Evolutionary conservation across 495 filamentous ascomycete species (phyloP).

Genomic region (Niebla homalea): DNA sequence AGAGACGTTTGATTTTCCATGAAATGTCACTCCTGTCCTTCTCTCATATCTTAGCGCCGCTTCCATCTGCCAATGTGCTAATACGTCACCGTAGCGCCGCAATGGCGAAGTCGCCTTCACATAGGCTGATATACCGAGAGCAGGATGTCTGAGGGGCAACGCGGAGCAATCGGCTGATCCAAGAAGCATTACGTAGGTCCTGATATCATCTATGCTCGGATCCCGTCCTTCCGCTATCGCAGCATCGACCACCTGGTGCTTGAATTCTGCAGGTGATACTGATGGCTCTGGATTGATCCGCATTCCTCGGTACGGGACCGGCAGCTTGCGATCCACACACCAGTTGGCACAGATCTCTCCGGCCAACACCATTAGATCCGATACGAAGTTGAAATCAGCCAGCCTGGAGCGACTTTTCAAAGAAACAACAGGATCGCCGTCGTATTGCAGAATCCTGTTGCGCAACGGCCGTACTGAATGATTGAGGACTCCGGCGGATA

Average conservation of each 20-base stretch:
- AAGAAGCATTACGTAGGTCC: slow-evolving; percentile 29
- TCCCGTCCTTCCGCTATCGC: slow-evolving; percentile 16
- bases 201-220: slow-evolving; percentile 13
- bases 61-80: slow-evolving; percentile 89
- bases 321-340: slow-evolving; percentile 62
- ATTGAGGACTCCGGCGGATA: slow-evolving; percentile 21
- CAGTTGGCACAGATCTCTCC: slow-evolving; percentile 60
- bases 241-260: neutral
- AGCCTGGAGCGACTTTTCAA: no score
- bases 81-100: slow-evolving; percentile 67
- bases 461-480: slow-evolving; percentile 20
- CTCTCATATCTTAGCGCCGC: slow-evolving; percentile 62
- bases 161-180: slow-evolving; percentile 40
- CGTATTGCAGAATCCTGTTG: neutral
- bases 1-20: slow-evolving; percentile 25
- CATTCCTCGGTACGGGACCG: slow-evolving; percentile 61
- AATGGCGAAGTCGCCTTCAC: slow-evolving; percentile 75
- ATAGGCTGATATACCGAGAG: slow-evolving; percentile 57
- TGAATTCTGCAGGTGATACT: slow-evolving; percentile 10
- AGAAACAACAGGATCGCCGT: neutral
- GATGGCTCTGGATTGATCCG: slow-evolving; percentile 44
- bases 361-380: slow-evolving; percentile 64
- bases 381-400: slow-evolving; percentile 26
- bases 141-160: slow-evolving; percentile 37
- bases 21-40: slow-evolving; percentile 36